These are phyloP conservation scores for Trichaptum fuscoviolaceum DNA, from an alignment of 768 basidiomycete species.

Conservation along the genomic window DNA sequence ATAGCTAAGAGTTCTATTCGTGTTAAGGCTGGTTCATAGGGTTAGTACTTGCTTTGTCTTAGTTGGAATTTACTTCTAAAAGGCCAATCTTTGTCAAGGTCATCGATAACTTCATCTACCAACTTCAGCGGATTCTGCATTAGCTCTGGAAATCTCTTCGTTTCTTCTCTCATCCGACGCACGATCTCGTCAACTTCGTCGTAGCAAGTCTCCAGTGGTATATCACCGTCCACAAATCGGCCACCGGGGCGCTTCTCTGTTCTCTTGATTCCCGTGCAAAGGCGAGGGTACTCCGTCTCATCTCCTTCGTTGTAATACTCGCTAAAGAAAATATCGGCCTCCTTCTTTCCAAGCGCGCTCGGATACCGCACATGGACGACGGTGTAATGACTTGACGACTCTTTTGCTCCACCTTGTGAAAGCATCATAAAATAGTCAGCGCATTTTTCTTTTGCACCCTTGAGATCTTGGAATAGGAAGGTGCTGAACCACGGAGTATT, in stretches of 20 bases:
- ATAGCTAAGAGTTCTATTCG: too few relatives aligned
- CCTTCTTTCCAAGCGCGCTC: too few relatives aligned
- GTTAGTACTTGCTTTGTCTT: not conserved
- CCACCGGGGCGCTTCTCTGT: not conserved
- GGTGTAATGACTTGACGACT: too few relatives aligned
- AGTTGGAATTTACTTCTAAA: not conserved
- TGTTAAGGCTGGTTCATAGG: too few relatives aligned
- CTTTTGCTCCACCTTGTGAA: too few relatives aligned
- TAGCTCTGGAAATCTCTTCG: not conserved
- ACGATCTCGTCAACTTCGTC: not conserved
- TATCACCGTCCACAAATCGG: not conserved
- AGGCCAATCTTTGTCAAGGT: not conserved
- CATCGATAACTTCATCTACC: not conserved
- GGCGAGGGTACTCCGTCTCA: not conserved
- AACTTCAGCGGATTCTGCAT: not conserved
- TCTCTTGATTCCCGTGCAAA: not conserved
- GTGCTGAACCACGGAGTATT: not conserved
- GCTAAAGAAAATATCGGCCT: too few relatives aligned
- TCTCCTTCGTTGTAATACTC: not conserved
- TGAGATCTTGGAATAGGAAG: not conserved
- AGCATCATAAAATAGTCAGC: too few relatives aligned
- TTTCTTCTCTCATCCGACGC: not conserved
- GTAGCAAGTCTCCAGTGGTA: not conserved
- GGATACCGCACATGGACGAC: too few relatives aligned
- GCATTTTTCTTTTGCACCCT: too few relatives aligned